Percentiles rank a stretch among this genome's conserved stretches.
These are phyloP conservation scores for Juncus effusus DNA, from an alignment of 176 grass and related monocot species.

Conservation along the genomic window DNA sequence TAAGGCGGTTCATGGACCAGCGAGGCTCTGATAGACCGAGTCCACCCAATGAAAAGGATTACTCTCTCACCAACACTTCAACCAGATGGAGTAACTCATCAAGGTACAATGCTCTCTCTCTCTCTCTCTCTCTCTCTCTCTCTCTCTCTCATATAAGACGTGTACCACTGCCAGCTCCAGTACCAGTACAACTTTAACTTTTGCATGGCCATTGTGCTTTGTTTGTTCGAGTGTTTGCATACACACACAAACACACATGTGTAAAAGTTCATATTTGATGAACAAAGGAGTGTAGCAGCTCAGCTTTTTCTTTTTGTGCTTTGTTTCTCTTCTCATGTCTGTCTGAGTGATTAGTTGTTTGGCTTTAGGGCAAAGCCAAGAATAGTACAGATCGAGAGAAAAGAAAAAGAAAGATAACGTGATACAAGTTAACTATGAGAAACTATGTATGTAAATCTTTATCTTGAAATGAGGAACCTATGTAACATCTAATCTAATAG, in stretches of 20 bases:
- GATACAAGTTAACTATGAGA: background rate
- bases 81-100: constrained; percentile 92
- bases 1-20: constrained; percentile 52
- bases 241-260: constrained; percentile 18
- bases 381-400: constrained; percentile 12
- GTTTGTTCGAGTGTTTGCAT: constrained; percentile 20
- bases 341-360: constrained; percentile 14
- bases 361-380: constrained; percentile 28
- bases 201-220: constrained; percentile 33
- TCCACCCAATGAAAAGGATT: constrained; percentile 47
- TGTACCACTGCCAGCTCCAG: constrained; percentile 4
- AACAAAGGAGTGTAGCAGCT: constrained; percentile 24
- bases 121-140: constrained; percentile 4
- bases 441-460: background rate
- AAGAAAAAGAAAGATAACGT: background rate
- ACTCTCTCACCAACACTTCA: constrained; percentile 45
- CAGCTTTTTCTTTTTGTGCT: constrained; percentile 47
- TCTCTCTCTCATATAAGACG: constrained; percentile 12
- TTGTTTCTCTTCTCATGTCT: constrained; percentile 22
- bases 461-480: background rate
- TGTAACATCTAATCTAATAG: constrained; percentile 1
- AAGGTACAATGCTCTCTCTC: constrained; percentile 37
- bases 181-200: constrained; percentile 24
- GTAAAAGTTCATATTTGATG: constrained; percentile 18
- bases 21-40: constrained; percentile 30